phyloP scores from a whole-genome alignment of 208 protist genomes.

The Spongospora subterranea region DNA sequence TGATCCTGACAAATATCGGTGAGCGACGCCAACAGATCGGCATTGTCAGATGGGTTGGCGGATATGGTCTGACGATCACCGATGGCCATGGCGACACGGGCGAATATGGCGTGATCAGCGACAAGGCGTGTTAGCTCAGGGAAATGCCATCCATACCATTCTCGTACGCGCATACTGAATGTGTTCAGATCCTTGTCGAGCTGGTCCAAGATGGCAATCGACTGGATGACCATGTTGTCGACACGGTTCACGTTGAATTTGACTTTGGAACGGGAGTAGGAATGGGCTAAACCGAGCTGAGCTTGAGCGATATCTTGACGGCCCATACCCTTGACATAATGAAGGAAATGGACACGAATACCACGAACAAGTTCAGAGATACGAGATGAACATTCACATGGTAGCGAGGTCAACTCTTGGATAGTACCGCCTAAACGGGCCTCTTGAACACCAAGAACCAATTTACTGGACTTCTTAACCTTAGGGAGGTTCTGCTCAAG shows the following conservation, averaged over 20 bases:
- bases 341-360: slow-evolving; percentile 91
- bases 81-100: slow-evolving; percentile 88
- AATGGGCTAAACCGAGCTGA: slow-evolving; percentile 96
- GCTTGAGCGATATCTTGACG: slow-evolving; percentile 88
- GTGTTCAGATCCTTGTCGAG: slow-evolving; percentile 99
- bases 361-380: slow-evolving; percentile 89
- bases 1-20: slow-evolving; percentile 31
- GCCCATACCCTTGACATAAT: slow-evolving; percentile 71
- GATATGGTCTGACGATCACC: slow-evolving; percentile 30
- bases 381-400: slow-evolving; percentile 77
- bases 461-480: slow-evolving; percentile 63
- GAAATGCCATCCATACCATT: slow-evolving; percentile 98
- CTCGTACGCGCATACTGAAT: slow-evolving; percentile 93
- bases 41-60: background rate
- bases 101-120: slow-evolving; percentile 92
- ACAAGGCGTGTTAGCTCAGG: slow-evolving; percentile 96
- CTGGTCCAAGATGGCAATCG: slow-evolving; percentile 94
- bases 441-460: slow-evolving; percentile 90
- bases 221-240: slow-evolving; percentile 99
- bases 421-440: slow-evolving; percentile 92
- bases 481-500: slow-evolving; percentile 91
- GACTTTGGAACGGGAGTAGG: slow-evolving; percentile 96
- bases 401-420: slow-evolving; percentile 80
- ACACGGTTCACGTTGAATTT: slow-evolving; percentile 98
- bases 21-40: slow-evolving; percentile 6